Evolutionary conservation across 306 rosid species (phyloP), one percentile per base, ranked within the genome.

Genomic region (Canavalia ensiformis): DNA sequence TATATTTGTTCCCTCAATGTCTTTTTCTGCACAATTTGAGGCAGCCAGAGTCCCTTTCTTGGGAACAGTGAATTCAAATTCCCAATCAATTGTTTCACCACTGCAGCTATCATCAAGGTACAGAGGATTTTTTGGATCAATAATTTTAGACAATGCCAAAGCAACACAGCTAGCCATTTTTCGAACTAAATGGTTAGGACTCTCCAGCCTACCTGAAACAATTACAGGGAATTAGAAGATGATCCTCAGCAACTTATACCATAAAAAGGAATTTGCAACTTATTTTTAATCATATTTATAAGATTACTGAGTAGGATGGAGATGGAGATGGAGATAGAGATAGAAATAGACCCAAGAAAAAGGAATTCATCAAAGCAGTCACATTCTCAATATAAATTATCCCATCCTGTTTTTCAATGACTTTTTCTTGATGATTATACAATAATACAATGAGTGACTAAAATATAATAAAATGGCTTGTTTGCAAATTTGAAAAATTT

Each of bases 161-260:
- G 99, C 99, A 85, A 95, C 78, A 78, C 65, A 54, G 77, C 96
- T 83, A 79, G 99, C 94, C 99, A 93, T 95, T 90, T 89, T 95
- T 50, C 99, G 91, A 72, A 90, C 87, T 72, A 91, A 83, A 82
- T 83, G 81, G 80, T 89, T 87, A 58, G 97, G 99, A 86, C 90
- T 95, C 87, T 95, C 98, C 89, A 95, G 81, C 91, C 99, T 90
- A 89, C 95, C 99, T 95, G 97, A 87, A 84, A 69, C 64, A 87
- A 77, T 64, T 80, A 70, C 39, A 87, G 12, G 86, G 69, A 60
- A 72, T 77, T 55, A 77, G 33, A 51, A 57, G 68, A 72, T 54
- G 68, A 63, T 65, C 13, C 46, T 50, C 39, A 76, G 77, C 79
- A 51, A 52, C 54, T 72, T 68, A 62, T 72, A 64, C 80, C 82